Conservation (phyloP, 352 stramenopile species). For the Globisporangium heterothallicum region DNA sequence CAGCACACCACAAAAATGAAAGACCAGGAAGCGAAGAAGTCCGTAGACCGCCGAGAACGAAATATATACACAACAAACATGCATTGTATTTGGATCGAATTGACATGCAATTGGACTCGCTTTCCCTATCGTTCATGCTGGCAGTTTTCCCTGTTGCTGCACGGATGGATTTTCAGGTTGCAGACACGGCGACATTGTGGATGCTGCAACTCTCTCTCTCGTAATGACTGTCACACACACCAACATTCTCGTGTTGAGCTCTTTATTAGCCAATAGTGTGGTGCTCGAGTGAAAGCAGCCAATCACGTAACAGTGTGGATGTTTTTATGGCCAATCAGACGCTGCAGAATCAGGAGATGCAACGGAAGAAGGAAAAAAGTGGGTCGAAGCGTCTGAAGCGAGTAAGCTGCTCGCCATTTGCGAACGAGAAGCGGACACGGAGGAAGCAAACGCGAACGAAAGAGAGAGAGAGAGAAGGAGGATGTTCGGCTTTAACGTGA, state of each 20-base stretch:
- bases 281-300: no score
- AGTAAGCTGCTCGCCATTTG: conserved; percentile 2
- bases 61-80: conserved; percentile 2
- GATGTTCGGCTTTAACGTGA: conserved; percentile 89
- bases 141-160: no score
- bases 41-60: not conserved
- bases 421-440: not conserved
- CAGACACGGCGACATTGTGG: no score
- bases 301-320: no score
- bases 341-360: no score
- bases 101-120: no score
- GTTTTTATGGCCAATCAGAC: no score
- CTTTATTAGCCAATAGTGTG: no score
- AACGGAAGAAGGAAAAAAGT: not conserved
- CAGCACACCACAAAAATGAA: not conserved
- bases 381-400: no score
- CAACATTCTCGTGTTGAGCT: not conserved
- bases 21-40: not conserved
- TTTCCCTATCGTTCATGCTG: no score
- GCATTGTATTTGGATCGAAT: conserved; percentile 3
- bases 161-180: not conserved
- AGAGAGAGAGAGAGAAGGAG: not conserved
- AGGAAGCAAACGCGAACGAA: not conserved
- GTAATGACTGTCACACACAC: conserved; percentile 3
- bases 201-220: no score